Conservation (phyloP, 495 filamentous ascomycete genomes). For the Penicillium herquei region DNA sequence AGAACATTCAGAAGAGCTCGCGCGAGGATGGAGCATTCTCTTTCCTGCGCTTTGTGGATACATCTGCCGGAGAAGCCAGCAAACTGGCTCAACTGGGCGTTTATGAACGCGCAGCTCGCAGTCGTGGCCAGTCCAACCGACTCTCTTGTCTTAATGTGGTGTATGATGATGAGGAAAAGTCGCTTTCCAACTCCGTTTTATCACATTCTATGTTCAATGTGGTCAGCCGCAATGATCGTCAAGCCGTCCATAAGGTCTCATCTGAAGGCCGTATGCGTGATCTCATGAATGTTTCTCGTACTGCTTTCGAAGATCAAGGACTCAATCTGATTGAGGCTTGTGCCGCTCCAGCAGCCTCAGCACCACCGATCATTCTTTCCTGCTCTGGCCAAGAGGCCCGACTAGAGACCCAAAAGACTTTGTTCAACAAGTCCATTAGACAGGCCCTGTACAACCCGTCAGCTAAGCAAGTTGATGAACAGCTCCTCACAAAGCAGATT, state of each 20-base stretch:
- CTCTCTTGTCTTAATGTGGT: conserved; percentile 55
- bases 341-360: conserved; percentile 69
- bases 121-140: conserved; percentile 42
- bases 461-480: conserved; percentile 64
- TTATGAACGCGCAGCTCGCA: conserved; percentile 63
- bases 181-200: conserved; percentile 50
- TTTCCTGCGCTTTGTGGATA: conserved; percentile 84
- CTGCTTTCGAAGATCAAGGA: conserved; percentile 64
- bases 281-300: conserved; percentile 76
- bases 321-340: conserved; percentile 77
- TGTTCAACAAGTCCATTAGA: conserved; percentile 78
- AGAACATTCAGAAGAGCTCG: conserved; percentile 65
- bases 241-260: conserved; percentile 67
- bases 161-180: conserved; percentile 60
- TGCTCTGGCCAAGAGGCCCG: conserved; percentile 66
- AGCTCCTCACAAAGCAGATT: conserved; percentile 67
- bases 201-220: conserved; percentile 80
- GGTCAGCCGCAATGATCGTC: conserved; percentile 63
- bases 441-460: conserved; percentile 67
- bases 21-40: conserved; percentile 68
- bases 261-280: conserved; percentile 67
- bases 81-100: conserved; percentile 60
- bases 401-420: conserved; percentile 65
- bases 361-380: conserved; percentile 82
- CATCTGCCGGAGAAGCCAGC: conserved; percentile 68